Conservation (phyloP, 129 eudicot species). For the Helichrysum umbraculigerum region DNA sequence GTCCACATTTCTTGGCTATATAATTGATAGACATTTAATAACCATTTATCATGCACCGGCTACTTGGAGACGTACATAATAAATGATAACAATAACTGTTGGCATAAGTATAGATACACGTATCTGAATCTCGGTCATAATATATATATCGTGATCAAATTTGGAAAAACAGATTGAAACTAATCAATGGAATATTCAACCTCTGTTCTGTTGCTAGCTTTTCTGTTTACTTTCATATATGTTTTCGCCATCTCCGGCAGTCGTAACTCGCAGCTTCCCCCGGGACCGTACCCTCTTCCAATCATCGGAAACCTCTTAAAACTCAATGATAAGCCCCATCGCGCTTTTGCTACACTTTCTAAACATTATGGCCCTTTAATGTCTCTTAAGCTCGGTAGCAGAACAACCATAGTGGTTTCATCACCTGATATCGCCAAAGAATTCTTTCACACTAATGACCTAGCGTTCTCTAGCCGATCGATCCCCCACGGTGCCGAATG, state of each 20-base stretch:
- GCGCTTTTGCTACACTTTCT: neutral
- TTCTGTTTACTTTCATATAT: no score
- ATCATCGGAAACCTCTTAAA: neutral
- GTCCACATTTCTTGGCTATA: no score
- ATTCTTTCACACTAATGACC: neutral
- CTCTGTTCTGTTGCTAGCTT: neutral
- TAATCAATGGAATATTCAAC: neutral
- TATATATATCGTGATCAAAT: no score
- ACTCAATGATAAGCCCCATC: neutral
- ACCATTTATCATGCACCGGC: no score
- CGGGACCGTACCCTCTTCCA: neutral
- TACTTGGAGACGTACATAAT: no score
- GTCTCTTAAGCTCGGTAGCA: neutral
- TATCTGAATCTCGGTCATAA: no score
- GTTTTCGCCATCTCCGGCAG: neutral
- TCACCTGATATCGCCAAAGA: neutral
- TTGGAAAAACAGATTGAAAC: no score
- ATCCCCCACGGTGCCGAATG: neutral
- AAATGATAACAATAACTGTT: no score
- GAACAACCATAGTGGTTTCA: neutral
- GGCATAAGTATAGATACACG: no score
- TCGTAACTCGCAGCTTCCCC: neutral
- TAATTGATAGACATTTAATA: no score
- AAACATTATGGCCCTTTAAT: neutral
- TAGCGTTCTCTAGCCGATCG: neutral